These are phyloP conservation scores for California macrophylla DNA, from an alignment of 441 rosid genomes.

Conservation along the genomic window DNA sequence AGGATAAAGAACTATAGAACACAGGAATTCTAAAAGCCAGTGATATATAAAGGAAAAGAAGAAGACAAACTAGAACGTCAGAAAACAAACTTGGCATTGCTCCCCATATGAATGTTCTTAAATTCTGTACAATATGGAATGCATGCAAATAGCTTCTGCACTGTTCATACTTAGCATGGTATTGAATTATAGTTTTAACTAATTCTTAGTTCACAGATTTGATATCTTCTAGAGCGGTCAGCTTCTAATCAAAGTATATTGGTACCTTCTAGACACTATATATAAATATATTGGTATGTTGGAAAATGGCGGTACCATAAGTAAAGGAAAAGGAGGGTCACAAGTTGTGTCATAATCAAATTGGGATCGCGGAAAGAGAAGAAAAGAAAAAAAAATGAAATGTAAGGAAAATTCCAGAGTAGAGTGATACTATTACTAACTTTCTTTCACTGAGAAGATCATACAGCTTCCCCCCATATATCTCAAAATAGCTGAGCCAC, in stretches of 20 bases:
- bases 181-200: background rate
- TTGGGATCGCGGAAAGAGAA: no score
- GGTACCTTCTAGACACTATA: background rate
- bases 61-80: background rate
- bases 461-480: constrained; percentile 91
- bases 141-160: background rate
- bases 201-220: background rate
- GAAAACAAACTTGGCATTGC: background rate
- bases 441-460: constrained; percentile 91
- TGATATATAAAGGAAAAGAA: no score
- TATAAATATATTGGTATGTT: no score
- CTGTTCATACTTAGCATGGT: background rate
- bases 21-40: background rate
- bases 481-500: constrained; percentile 97
- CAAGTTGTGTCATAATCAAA: no score
- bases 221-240: background rate
- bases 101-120: background rate
- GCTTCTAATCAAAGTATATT: background rate
- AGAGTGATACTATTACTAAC: constrained; percentile 42
- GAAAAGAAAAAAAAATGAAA: no score
- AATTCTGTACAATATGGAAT: background rate
- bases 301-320: no score
- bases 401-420: background rate
- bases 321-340: no score
- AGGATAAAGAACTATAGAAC: background rate